phyloP scores from a whole-genome alignment of 2,329 filamentous ascomycete genomes.

The Epichloe sylvatica region DNA sequence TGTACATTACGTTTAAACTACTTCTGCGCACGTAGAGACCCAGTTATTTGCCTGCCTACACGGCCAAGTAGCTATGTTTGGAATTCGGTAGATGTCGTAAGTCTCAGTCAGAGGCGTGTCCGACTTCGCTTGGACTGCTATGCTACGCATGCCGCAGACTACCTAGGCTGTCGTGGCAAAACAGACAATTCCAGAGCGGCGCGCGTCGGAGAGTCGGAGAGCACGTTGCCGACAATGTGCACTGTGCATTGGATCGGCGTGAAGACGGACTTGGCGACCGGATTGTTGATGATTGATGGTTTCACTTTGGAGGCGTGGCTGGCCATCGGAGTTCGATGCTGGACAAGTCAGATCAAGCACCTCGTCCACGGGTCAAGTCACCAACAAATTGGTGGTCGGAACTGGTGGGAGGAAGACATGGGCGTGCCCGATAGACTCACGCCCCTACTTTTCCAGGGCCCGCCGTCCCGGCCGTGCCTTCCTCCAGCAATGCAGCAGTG shows the following conservation, averaged over 20 bases:
- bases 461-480: not conserved
- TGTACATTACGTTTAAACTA: not conserved
- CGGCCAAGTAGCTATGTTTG: no score
- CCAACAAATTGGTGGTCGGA: constrained; percentile 13
- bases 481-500: not conserved
- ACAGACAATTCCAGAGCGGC: not conserved
- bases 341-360: constrained; percentile 14
- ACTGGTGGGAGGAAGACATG: not conserved
- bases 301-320: not conserved
- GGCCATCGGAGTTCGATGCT: not conserved
- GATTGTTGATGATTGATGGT: not conserved
- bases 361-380: constrained; percentile 12
- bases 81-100: no score
- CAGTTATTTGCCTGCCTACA: not conserved
- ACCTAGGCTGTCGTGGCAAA: not conserved
- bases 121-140: not conserved
- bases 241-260: not conserved
- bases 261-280: not conserved
- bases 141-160: not conserved
- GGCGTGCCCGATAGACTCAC: constrained; percentile 2
- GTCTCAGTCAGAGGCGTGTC: no score
- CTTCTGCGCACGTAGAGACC: not conserved
- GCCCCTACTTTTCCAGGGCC: constrained; percentile 2
- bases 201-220: not conserved
- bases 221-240: not conserved